Conservation (phyloP, 257 asterid species). For the Rauvolfia tetraphylla region DNA sequence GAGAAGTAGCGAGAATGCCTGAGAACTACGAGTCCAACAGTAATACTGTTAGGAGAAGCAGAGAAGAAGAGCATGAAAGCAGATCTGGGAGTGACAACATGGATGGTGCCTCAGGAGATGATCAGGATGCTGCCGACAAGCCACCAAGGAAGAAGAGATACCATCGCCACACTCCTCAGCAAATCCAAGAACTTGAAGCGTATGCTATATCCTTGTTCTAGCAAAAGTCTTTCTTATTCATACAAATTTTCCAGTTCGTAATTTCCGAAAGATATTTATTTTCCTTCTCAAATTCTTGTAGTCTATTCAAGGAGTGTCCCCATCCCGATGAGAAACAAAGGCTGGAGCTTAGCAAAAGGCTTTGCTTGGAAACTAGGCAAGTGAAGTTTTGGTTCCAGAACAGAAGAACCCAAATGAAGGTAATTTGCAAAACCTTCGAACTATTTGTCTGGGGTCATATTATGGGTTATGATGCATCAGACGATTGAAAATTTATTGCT, state of each 20-base stretch:
- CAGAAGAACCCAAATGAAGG: slow-evolving; percentile 97
- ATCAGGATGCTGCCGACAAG: slow-evolving; percentile 67
- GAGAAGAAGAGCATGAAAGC: slow-evolving; percentile 90
- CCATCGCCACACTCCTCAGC: slow-evolving; percentile 99
- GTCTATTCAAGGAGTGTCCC: slow-evolving; percentile 95
- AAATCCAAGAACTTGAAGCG: slow-evolving; percentile 96
- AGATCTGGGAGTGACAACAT: slow-evolving; percentile 97
- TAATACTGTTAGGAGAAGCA: slow-evolving; percentile 50
- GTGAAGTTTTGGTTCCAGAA: slow-evolving; percentile 97
- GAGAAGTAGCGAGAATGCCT: slow-evolving; percentile 45
- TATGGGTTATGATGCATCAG: neutral
- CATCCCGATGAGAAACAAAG: slow-evolving; percentile 98
- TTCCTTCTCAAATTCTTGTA: slow-evolving; percentile 10
- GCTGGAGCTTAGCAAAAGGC: slow-evolving; percentile 82
- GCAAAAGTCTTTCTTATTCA: neutral
- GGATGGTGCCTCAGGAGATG: slow-evolving; percentile 90
- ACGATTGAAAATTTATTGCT: slow-evolving; percentile 12
- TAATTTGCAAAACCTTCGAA: slow-evolving; percentile 9
- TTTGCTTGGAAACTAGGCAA: slow-evolving; percentile 72
- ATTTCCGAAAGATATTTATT: neutral
- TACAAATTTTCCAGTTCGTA: neutral
- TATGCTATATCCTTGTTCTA: slow-evolving; percentile 18
- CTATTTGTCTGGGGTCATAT: neutral
- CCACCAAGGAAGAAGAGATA: slow-evolving; percentile 86
- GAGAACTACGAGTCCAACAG: slow-evolving; percentile 48